Evolutionary conservation across 306 rosid species (phyloP).

Genomic region (Trifolium repens): DNA sequence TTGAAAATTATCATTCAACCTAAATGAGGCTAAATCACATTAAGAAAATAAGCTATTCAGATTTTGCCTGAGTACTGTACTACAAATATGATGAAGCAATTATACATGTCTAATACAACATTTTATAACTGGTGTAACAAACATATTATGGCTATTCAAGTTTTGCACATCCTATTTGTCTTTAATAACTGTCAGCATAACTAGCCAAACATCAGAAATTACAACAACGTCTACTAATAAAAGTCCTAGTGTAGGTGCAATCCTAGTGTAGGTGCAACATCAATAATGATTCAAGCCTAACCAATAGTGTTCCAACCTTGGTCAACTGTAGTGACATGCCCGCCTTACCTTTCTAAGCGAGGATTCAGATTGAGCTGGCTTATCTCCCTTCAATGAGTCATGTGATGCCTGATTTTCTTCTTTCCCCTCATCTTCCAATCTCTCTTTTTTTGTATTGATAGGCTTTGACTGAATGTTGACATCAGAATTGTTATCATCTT

Average conservation of each 20-base stretch:
- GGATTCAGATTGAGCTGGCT: slow-evolving; percentile 49
- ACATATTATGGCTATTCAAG: slow-evolving; percentile 22
- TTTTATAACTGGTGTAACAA: slow-evolving; percentile 13
- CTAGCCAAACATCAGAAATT: slow-evolving; percentile 26
- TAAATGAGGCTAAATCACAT: slow-evolving; percentile 15
- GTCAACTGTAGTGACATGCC: background rate
- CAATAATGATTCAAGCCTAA: slow-evolving; percentile 24
- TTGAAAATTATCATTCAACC: slow-evolving; percentile 32
- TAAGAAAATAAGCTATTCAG: slow-evolving; percentile 30
- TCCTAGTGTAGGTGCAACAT: slow-evolving; percentile 27
- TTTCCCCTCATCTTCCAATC: slow-evolving; percentile 46
- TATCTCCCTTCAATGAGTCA: slow-evolving; percentile 52
- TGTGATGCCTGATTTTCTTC: slow-evolving; percentile 38
- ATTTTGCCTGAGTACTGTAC: background rate
- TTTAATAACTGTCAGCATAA: slow-evolving; percentile 15
- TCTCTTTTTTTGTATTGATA: slow-evolving; percentile 42
- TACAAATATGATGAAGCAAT: slow-evolving; percentile 23
- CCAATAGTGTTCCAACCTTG: slow-evolving; percentile 22
- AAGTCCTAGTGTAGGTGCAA: slow-evolving; percentile 10
- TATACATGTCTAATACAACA: slow-evolving; percentile 6
- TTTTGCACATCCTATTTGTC: slow-evolving; percentile 24
- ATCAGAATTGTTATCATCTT: slow-evolving; percentile 52
- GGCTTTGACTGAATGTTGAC: slow-evolving; percentile 34
- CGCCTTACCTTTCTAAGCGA: slow-evolving; percentile 71
- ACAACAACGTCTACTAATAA: slow-evolving; percentile 27